Base-by-base conservation (phyloP, 2,329 filamentous ascomycete species). In the Fusarium foetens region DNA sequence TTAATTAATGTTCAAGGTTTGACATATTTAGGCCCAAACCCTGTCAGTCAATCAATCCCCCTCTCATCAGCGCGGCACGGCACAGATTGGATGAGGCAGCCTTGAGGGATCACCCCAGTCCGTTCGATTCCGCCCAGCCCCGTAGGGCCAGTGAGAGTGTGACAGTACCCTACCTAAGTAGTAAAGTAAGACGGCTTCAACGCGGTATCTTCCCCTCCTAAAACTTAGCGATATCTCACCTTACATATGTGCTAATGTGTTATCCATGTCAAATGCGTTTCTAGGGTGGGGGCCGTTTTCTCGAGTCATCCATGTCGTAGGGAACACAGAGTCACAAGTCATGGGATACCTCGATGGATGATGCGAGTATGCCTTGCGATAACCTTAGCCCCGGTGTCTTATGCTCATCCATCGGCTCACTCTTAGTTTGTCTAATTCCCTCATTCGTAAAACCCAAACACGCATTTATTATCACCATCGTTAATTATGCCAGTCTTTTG, bases 241-340 rank as follows among this genome's bases (percentile, higher is more conserved):
- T 31, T 31, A 23, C 25, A 19, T 42, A 8, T 54, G 17, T 21
- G 13, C 48, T 51, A 23, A 25, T 25, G 23, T 52, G 19, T n/a
- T 35, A 59, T 35, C 59, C 39, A 41, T 45, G 27, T 31, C 59
- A 39, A 52, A 52, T 29, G 33, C 42, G 29, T 48, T 48, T 46
- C 23, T 33, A 29, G 38, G 49, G 65, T 72, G 70, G 70, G 70
- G 70, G 48, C 53, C 49, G 33, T 63, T 72, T 62, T 29, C 39
- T 38, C 27, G 51, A 46, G 48, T 54, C 39, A 45, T 45, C 63
- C 63, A 55, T 68, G 55, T 43, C 42, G 21, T 27, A 33, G 42
- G 46, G 45, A 66, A 23, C n/a, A 12, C n/a, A 25, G 36, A 42
- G 35, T 54, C 35, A 27, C n/a, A 55, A 55, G 38, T 55, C 53